phyloP scores from a whole-genome alignment of 345 rosid genomes.

The Bruguiera gymnorhiza region DNA sequence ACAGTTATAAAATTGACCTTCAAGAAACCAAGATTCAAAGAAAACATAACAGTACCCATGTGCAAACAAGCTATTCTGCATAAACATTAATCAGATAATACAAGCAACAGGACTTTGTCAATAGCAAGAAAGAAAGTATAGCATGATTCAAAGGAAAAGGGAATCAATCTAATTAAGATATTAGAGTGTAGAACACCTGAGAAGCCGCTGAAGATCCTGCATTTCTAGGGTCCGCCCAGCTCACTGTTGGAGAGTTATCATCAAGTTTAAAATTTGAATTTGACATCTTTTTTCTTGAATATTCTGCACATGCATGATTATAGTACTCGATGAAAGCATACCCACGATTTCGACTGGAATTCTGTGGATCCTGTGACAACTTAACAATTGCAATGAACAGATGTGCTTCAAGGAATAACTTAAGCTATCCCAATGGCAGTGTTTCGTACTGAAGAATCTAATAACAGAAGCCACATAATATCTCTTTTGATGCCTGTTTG shows the following conservation, averaged over 20 bases:
- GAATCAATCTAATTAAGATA: not conserved
- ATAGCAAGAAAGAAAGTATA: too few species aligned
- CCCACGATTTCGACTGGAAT: constrained; percentile 29
- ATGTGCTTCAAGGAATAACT: not conserved
- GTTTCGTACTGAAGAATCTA: not conserved
- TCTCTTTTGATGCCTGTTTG: too few species aligned
- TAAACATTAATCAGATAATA: not conserved
- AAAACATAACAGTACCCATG: not conserved
- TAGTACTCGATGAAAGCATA: constrained; percentile 34
- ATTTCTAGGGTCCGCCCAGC: constrained; percentile 39
- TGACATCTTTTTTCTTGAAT: constrained; percentile 28
- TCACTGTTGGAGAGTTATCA: constrained; percentile 36
- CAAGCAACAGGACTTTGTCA: too few species aligned
- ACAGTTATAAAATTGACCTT: not conserved
- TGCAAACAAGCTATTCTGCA: not conserved
- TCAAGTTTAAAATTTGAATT: constrained; percentile 28
- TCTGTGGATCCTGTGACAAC: constrained; percentile 26
- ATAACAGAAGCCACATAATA: too few species aligned
- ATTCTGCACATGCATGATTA: constrained; percentile 38
- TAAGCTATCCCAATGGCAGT: not conserved
- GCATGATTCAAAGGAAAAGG: not conserved
- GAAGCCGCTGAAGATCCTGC: constrained; percentile 33
- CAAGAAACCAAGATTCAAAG: not conserved
- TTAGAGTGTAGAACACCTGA: constrained; percentile 19
- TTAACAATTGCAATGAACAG: constrained; percentile 6